phyloP scores from a whole-genome alignment of 164 flowering plant genomes.

The Annona cherimola region DNA sequence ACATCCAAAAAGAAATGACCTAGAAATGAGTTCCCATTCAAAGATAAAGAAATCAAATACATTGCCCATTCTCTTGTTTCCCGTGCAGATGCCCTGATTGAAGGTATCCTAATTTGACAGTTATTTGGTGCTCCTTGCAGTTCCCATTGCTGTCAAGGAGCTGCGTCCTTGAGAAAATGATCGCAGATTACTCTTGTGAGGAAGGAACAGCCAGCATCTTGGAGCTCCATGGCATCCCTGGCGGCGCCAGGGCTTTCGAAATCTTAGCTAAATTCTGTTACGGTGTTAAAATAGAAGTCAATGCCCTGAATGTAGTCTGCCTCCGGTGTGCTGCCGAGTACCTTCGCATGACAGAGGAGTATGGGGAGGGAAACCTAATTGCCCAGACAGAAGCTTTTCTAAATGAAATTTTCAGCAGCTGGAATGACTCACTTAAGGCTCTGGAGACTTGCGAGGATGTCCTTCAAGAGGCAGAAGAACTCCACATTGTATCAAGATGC shows the following conservation, averaged over 20 bases:
- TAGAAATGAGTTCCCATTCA: neutral
- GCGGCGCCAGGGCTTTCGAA: conserved; percentile 62
- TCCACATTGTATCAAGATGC: conserved; percentile 67
- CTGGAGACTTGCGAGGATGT: conserved; percentile 70
- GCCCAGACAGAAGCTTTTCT: conserved; percentile 52
- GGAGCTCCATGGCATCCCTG: conserved; percentile 66
- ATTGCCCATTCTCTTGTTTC: neutral
- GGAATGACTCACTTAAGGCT: conserved; percentile 58
- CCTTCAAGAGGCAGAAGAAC: conserved; percentile 56
- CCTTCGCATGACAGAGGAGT: conserved; percentile 64
- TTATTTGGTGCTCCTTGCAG: conserved; percentile 24
- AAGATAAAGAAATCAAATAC: neutral
- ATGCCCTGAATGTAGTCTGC: conserved; percentile 49
- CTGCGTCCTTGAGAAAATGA: conserved; percentile 42
- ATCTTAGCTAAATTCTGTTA: conserved; percentile 74
- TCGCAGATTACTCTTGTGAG: conserved; percentile 31
- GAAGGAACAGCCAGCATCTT: conserved; percentile 31
- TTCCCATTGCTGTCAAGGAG: conserved; percentile 74
- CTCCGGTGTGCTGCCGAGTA: conserved; percentile 72
- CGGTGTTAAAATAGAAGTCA: conserved; percentile 59
- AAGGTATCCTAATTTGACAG: neutral
- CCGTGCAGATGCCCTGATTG: neutral
- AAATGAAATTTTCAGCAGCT: conserved; percentile 44
- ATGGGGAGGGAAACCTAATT: conserved; percentile 62
- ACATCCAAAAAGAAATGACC: neutral